Conservation (phyloP, 441 rosid genomes). For the Erodium moschatum region DNA sequence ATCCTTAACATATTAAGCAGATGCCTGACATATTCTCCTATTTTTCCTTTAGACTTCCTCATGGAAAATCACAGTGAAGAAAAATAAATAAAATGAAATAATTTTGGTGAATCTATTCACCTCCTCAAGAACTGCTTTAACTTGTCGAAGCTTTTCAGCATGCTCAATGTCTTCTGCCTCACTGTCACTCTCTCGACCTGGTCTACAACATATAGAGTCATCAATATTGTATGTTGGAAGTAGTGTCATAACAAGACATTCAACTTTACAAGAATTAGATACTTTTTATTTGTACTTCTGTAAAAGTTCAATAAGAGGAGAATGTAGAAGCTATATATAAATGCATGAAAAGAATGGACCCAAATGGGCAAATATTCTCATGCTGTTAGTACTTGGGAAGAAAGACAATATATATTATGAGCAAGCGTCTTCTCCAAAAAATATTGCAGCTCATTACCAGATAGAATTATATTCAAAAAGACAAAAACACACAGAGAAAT, state of each 20-base stretch:
- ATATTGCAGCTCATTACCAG: not conserved
- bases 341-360: not conserved
- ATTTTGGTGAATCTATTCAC: slow-evolving; percentile 27
- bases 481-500: too few species aligned
- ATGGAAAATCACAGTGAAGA: not conserved
- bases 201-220: slow-evolving; percentile 26
- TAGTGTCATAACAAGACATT: not conserved
- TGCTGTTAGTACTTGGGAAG: too few species aligned
- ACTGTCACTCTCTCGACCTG: slow-evolving; percentile 93
- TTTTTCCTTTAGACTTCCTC: not conserved
- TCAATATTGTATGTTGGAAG: not conserved
- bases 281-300: not conserved
- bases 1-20: not conserved
- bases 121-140: slow-evolving; percentile 99
- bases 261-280: not conserved
- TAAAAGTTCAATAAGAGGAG: not conserved
- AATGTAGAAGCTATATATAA: not conserved
- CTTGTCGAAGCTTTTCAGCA: slow-evolving; percentile 99
- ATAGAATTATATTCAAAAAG: too few species aligned
- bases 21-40: not conserved
- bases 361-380: not conserved
- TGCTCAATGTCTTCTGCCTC: slow-evolving; percentile 99
- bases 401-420: not conserved
- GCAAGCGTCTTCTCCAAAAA: too few species aligned
- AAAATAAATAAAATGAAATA: not conserved